Evolutionary conservation across 345 rosid genomes (phyloP).

Genomic region (Anastatica hierochuntica): DNA sequence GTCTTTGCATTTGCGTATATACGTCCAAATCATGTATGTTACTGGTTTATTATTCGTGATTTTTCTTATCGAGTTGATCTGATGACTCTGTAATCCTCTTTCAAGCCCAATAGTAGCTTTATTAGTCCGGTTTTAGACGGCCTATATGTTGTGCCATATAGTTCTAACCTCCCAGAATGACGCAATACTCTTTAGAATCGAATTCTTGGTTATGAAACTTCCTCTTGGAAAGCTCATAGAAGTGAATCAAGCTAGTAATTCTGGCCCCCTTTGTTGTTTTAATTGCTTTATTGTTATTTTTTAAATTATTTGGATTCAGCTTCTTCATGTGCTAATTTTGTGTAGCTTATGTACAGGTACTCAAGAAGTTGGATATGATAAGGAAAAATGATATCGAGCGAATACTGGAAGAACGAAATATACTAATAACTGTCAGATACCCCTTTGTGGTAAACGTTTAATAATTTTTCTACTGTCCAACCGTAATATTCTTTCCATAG

Average conservation of each 20-base stretch:
- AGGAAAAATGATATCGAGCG: conserved; percentile 70
- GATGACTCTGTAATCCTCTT: background rate
- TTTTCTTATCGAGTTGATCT: too few species aligned
- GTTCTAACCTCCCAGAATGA: background rate
- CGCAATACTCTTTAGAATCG: background rate
- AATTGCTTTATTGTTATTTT: background rate
- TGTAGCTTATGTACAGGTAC: conserved; percentile 38
- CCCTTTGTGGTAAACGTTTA: conserved; percentile 65
- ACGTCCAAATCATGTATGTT: background rate
- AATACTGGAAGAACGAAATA: conserved; percentile 72
- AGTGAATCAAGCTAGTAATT: background rate
- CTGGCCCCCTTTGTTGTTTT: background rate
- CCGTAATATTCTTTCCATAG: background rate
- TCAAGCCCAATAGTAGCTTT: background rate
- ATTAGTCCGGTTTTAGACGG: background rate
- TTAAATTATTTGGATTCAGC: background rate
- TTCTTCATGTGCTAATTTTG: conserved; percentile 15
- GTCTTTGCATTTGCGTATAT: background rate
- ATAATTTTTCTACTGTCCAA: conserved; percentile 5
- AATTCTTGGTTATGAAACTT: background rate
- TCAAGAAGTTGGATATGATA: conserved; percentile 73
- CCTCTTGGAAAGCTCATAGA: background rate
- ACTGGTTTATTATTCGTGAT: background rate
- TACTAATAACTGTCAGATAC: conserved; percentile 69
- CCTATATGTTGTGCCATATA: background rate